Evolutionary conservation across 1,284 basidiomycete genomes (phyloP).

Genomic region (Psilocybe mexicana): DNA sequence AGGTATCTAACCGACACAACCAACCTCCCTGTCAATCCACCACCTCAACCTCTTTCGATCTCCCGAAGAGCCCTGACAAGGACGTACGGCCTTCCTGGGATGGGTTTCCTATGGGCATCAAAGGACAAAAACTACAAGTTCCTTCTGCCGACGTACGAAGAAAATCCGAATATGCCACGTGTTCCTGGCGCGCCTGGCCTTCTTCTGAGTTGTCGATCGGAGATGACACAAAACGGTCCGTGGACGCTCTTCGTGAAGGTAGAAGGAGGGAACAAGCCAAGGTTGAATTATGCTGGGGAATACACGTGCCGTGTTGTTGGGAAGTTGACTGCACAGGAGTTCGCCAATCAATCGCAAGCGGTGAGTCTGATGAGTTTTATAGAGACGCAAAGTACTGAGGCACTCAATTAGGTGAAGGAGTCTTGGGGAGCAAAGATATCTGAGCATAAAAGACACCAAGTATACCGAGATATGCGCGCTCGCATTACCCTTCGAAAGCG

Average conservation of each 20-base stretch:
- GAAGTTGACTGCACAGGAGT: slow-evolving; percentile 16
- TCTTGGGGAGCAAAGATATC: slow-evolving; percentile 22
- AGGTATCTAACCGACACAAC: slow-evolving; percentile 5
- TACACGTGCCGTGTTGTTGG: slow-evolving; percentile 21
- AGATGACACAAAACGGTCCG: slow-evolving; percentile 13
- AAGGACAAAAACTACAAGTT: slow-evolving; percentile 12
- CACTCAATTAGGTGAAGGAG: slow-evolving; percentile 17
- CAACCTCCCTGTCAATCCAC: slow-evolving; percentile 9
- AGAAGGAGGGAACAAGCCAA: slow-evolving; percentile 2
- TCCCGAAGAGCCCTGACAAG: slow-evolving; percentile 18
- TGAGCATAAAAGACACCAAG: slow-evolving; percentile 16
- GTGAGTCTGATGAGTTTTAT: slow-evolving; percentile 3
- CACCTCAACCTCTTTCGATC: slow-evolving; percentile 5
- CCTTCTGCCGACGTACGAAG: slow-evolving; percentile 20
- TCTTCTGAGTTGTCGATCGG: slow-evolving; percentile 22
- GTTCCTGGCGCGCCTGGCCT: slow-evolving; percentile 23
- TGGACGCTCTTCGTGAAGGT: slow-evolving; percentile 22
- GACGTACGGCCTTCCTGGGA: slow-evolving; percentile 15
- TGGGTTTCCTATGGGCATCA: slow-evolving; percentile 17
- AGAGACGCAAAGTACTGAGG: background rate
- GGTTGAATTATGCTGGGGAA: slow-evolving; percentile 25
- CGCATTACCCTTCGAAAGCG: slow-evolving; percentile 20
- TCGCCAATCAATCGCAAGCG: slow-evolving; percentile 12
- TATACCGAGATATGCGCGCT: slow-evolving; percentile 20
- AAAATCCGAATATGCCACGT: slow-evolving; percentile 25